phyloP scores from a whole-genome alignment of 2,329 filamentous ascomycete species.

The Pseudogymnoascus sp. region DNA sequence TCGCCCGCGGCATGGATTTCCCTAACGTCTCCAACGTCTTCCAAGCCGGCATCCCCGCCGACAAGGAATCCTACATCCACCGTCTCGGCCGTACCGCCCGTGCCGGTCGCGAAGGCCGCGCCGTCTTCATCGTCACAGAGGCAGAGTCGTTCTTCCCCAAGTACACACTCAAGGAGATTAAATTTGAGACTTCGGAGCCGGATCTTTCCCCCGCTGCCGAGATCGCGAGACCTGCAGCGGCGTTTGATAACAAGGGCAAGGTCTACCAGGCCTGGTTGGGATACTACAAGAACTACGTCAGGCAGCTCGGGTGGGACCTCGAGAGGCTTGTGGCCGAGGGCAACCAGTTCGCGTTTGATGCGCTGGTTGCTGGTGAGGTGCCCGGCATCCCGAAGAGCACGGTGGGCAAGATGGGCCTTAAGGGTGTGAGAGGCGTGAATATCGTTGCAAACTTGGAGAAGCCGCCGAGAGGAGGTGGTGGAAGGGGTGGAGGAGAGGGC shows the following conservation, averaged over 20 bases:
- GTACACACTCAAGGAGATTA: constrained; percentile 45
- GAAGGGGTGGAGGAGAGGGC: constrained; percentile 17
- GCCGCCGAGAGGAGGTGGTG: constrained; percentile 28
- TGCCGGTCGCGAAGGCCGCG: constrained; percentile 63
- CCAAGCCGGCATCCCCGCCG: constrained; percentile 56
- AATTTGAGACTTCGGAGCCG: constrained; percentile 38
- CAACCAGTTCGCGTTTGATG: constrained; percentile 41
- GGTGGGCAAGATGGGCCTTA: constrained; percentile 49
- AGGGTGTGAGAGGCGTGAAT: constrained; percentile 41
- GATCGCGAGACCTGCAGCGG: constrained; percentile 33
- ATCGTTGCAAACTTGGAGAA: constrained; percentile 33
- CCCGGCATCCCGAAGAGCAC: constrained; percentile 40
- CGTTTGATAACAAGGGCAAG: constrained; percentile 39
- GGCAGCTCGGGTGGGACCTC: constrained; percentile 31
- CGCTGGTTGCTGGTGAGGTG: constrained; percentile 39
- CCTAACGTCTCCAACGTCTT: constrained; percentile 73
- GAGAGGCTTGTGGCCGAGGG: constrained; percentile 39
- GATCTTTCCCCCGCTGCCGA: constrained; percentile 37
- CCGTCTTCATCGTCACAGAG: constrained; percentile 55
- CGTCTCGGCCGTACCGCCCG: constrained; percentile 69
- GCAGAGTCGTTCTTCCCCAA: constrained; percentile 45
- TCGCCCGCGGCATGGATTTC: constrained; percentile 76
- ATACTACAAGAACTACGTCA: constrained; percentile 43
- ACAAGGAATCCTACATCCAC: constrained; percentile 66
- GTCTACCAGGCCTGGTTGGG: constrained; percentile 51